A percentile compares a stretch with the other conserved stretches of the same genome.
These are phyloP conservation scores for Solanum dulcamara DNA, from an alignment of 257 asterid genomes.

Conservation along the genomic window DNA sequence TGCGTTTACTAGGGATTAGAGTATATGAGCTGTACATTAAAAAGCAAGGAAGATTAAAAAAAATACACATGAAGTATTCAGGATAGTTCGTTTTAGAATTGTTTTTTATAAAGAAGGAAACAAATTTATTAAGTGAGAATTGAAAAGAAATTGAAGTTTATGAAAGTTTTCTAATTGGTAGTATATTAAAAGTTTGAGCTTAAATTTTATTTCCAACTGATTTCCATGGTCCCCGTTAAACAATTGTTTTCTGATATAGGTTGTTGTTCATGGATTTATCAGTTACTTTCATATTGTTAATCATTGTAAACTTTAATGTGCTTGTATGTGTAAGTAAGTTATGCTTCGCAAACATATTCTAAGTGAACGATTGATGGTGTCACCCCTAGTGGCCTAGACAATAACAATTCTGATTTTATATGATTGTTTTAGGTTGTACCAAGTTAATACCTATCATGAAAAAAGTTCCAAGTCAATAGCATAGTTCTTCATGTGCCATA, in stretches of 20 bases:
- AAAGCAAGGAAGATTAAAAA: neutral
- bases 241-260: neutral
- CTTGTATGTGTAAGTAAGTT: neutral
- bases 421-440: neutral
- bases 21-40: neutral
- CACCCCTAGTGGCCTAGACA: neutral
- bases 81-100: neutral
- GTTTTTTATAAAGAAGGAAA: neutral
- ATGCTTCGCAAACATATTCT: neutral
- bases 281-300: neutral
- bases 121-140: neutral
- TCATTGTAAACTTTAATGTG: neutral
- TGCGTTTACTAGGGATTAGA: neutral
- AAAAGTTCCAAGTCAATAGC: neutral
- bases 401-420: neutral
- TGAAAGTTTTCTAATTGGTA: neutral
- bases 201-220: neutral
- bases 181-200: neutral
- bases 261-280: neutral
- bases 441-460: neutral
- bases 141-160: neutral
- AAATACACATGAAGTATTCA: neutral
- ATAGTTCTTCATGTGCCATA: neutral
- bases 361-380: neutral
- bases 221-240: neutral